Evolutionary conservation across 176 grass and related monocot species (phyloP).

Genomic region (Avena atlantica): DNA sequence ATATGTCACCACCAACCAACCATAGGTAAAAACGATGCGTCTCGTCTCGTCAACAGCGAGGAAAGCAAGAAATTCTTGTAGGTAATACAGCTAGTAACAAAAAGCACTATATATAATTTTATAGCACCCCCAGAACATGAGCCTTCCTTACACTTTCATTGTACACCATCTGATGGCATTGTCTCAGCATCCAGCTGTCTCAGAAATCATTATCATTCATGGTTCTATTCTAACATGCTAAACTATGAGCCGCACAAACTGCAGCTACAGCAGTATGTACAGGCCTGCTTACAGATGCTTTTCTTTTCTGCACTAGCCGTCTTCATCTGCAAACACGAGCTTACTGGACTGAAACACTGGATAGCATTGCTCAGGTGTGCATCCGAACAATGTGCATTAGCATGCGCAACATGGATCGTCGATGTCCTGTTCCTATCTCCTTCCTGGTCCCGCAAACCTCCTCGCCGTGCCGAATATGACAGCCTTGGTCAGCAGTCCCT

Average conservation of each 20-base stretch:
- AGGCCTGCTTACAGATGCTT: constrained; percentile 21
- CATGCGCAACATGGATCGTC: not conserved
- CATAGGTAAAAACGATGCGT: constrained; percentile 21
- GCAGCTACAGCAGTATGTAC: constrained; percentile 36
- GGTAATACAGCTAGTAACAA: constrained; percentile 1
- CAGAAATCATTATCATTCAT: constrained; percentile 40
- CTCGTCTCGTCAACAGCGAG: not conserved
- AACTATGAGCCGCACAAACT: constrained; percentile 30
- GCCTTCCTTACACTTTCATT: constrained; percentile 18
- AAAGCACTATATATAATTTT: constrained; percentile 43
- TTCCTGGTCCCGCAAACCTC: constrained; percentile 82
- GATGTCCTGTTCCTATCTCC: constrained; percentile 45
- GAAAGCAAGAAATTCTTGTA: constrained; percentile 11
- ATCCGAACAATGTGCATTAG: not conserved
- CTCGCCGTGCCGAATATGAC: constrained; percentile 83
- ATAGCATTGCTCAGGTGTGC: not conserved
- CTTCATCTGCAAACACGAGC: constrained; percentile 23
- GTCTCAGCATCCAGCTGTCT: not conserved
- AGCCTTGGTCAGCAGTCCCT: constrained; percentile 80
- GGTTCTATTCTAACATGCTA: constrained; percentile 41
- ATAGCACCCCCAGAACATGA: constrained; percentile 35
- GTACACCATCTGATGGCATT: constrained; percentile 33
- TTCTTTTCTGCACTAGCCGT: not conserved
- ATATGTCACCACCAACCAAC: constrained; percentile 17
- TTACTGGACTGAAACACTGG: not conserved